These are phyloP conservation scores for Gloeopeniophorella convolvens DNA, from an alignment of 768 basidiomycete species.

Conservation along the genomic window DNA sequence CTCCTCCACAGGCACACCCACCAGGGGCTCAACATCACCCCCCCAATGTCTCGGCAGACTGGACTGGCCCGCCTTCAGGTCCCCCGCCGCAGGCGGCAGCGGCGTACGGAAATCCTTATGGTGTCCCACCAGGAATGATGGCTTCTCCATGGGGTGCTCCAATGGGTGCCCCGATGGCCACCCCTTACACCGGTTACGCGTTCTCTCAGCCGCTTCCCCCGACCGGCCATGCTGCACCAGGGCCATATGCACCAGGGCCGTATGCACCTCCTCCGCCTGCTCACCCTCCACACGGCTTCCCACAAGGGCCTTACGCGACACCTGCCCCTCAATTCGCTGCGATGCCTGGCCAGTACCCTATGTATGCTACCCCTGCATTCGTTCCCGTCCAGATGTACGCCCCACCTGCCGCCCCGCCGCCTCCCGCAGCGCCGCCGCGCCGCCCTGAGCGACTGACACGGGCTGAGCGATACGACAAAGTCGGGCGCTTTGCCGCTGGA, in stretches of 20 bases:
- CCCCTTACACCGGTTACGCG: slow-evolving; percentile 24
- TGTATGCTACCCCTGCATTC: slow-evolving; percentile 10
- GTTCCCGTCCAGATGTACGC: slow-evolving; percentile 9
- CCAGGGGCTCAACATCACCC: slow-evolving; percentile 17
- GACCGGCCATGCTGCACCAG: slow-evolving; percentile 15
- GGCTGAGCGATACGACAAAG: slow-evolving; percentile 28
- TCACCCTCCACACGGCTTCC: slow-evolving; percentile 2
- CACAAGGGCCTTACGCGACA: slow-evolving; percentile 13
- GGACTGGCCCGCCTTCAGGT: slow-evolving; percentile 23
- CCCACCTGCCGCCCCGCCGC: slow-evolving; percentile 16
- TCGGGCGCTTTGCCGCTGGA: slow-evolving; percentile 36
- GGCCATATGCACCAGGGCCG: background rate
- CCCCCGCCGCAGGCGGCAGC: slow-evolving; percentile 18
- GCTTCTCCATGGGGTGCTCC: slow-evolving; percentile 6
- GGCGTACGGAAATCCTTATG: slow-evolving; percentile 13
- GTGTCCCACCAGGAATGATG: background rate
- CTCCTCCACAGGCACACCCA: slow-evolving; percentile 6
- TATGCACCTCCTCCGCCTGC: slow-evolving; percentile 3
- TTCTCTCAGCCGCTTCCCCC: slow-evolving; percentile 31
- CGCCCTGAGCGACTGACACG: slow-evolving; percentile 25
- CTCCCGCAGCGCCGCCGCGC: slow-evolving; percentile 21
- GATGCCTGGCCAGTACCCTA: slow-evolving; percentile 12
- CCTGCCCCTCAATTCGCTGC: slow-evolving; percentile 5
- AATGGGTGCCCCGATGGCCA: background rate
- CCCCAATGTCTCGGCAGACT: slow-evolving; percentile 28